Base-by-base conservation (phyloP, 1,139 yeast species). In the Trichomonascaceae sp. region DNA sequence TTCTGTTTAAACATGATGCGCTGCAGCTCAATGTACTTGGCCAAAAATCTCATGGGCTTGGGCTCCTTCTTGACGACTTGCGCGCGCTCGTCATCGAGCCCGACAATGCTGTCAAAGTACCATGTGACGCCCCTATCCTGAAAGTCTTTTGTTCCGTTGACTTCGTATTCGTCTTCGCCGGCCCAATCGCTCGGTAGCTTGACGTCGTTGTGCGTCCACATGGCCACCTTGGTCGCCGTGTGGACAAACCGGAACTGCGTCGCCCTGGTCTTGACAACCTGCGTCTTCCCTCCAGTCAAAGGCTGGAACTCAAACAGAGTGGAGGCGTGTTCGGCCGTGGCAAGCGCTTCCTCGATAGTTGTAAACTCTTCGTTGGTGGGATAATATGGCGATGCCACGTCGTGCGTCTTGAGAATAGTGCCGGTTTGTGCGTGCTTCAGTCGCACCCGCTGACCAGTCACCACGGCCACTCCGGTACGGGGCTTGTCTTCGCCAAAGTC, bases 331-430 rank as follows among this genome's bases (percentile, higher is more conserved):
- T 8, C 6, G 43, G 73, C 65, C 3, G 59, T 61, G n/a, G 69
- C 74, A 28, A 58, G 56, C 4, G 77, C 79, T 8, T 55, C 58
- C 31, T 81, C 93, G 9, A 76, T 76, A 23, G 93, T 72, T 3
- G 93, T 80, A 50, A 87, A 76, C 59, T 87, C 97, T 58, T 87
- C 95, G 54, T 87, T 82, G 14, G 96, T 84, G 32, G 94, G 77
- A 52, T 62, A 79, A 42, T 74, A 65, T 20, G 97, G 96, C n/a
- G 97, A 87, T 1, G 98, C 98, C 35, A 89, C 98, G 55, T 89
- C 99, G 54, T 89, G 99, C 18, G 98, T 74, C 46, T 84, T 64
- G 43, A 89, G 60, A 47, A 63, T 78, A 3, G 93, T 78, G 40
- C 84, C 71, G 2, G 97, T 87, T 13, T 67, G 74, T 27, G 84